A percentile compares a stretch with the other conserved stretches of the same genome.
Conservation (phyloP, 352 stramenopile species). For the Phytophthora pistaciae region DNA sequence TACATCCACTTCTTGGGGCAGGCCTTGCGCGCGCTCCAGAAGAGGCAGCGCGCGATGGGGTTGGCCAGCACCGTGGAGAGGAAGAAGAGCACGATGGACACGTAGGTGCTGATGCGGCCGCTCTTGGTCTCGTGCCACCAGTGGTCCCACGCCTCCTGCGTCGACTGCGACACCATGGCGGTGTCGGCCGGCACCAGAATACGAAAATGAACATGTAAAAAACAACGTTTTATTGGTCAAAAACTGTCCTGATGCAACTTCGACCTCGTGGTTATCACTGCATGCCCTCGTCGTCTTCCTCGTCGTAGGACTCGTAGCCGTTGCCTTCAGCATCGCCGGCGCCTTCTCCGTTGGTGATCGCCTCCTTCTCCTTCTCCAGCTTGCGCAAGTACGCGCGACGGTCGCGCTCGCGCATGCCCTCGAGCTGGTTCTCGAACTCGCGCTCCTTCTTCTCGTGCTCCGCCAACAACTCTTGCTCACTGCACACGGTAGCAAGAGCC, state of each 20-base stretch:
- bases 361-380: slow-evolving; percentile 63
- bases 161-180: slow-evolving; percentile 54
- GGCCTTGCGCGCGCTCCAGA: slow-evolving; percentile 69
- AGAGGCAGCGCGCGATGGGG: slow-evolving; percentile 73
- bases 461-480: slow-evolving; percentile 57
- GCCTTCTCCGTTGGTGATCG: slow-evolving; percentile 39
- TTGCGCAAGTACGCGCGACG: slow-evolving; percentile 78
- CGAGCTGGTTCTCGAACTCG: slow-evolving; percentile 60
- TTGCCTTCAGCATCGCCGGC: slow-evolving; percentile 25
- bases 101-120: slow-evolving; percentile 64
- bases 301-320: slow-evolving; percentile 62
- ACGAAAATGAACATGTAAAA: neutral
- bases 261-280: slow-evolving; percentile 18
- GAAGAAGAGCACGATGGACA: slow-evolving; percentile 82
- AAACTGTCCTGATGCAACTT: slow-evolving; percentile 10
- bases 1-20: slow-evolving; percentile 69
- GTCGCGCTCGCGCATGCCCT: slow-evolving; percentile 82
- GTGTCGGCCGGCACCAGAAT: too few relatives aligned
- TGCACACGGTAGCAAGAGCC: slow-evolving; percentile 32
- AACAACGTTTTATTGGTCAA: slow-evolving; percentile 23
- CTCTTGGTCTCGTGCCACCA: slow-evolving; percentile 70
- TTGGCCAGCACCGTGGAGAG: slow-evolving; percentile 76
- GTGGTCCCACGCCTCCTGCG: slow-evolving; percentile 53
- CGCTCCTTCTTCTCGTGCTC: slow-evolving; percentile 58
- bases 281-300: slow-evolving; percentile 58